Evolutionary conservation across 495 filamentous ascomycete species (phyloP).

Genomic region (Penicillium cinerascens): DNA sequence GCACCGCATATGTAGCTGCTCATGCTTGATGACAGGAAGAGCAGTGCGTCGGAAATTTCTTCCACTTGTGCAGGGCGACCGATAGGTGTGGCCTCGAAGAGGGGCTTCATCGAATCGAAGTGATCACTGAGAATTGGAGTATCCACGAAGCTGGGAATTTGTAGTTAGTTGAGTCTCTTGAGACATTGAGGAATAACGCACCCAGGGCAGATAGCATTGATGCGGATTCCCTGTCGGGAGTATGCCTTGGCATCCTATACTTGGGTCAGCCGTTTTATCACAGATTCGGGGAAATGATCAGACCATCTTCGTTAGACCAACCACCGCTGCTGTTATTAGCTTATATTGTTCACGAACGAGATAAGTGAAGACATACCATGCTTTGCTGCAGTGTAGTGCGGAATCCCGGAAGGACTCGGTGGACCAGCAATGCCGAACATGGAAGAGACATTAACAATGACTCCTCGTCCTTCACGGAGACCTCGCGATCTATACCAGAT

Average conservation of each 20-base stretch:
- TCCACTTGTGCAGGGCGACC: constrained; percentile 28
- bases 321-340: constrained; percentile 17
- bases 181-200: not conserved
- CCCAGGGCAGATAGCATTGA: constrained; percentile 51
- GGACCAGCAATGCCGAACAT: constrained; percentile 25
- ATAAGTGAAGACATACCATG: constrained; percentile 29
- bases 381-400: constrained; percentile 40
- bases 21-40: constrained; percentile 56
- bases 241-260: constrained; percentile 41
- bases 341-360: not conserved
- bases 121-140: constrained; percentile 34
- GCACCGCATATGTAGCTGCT: constrained; percentile 41
- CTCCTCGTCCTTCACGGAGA: constrained; percentile 20
- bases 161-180: not conserved
- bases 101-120: constrained; percentile 18
- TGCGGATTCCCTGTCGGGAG: constrained; percentile 41
- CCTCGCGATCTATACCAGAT: constrained; percentile 12
- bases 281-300: not conserved
- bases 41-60: constrained; percentile 66
- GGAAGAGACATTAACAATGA: constrained; percentile 31
- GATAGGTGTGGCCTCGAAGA: constrained; percentile 19
- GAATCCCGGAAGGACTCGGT: constrained; percentile 19
- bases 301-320: constrained; percentile 43
- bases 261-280: not conserved
- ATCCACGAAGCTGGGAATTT: constrained; percentile 29